A percentile compares a stretch with the other conserved stretches of the same genome.
Conservation (phyloP, 73 alveolate species). For the Paramecium biaurelia region DNA sequence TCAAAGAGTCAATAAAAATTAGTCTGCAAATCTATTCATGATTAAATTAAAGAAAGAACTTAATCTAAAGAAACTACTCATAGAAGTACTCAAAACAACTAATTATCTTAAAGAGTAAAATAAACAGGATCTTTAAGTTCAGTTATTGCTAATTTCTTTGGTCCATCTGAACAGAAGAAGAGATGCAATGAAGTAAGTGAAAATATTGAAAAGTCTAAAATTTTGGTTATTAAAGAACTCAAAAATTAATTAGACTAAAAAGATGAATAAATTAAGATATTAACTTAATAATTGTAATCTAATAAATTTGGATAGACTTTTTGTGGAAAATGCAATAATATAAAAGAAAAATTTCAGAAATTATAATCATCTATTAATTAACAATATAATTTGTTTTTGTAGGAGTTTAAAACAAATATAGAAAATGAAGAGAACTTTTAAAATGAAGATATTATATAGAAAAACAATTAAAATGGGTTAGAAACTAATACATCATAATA, state of each 20-base stretch:
- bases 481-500: neutral
- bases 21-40: slow-evolving; percentile 34
- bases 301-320: neutral
- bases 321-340: neutral
- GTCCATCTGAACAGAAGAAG: neutral
- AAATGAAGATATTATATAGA: neutral
- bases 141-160: neutral
- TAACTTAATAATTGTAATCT: neutral
- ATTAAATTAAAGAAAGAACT: neutral
- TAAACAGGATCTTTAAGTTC: neutral
- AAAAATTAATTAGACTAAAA: neutral
- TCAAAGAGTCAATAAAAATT: neutral
- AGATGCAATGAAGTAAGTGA: neutral
- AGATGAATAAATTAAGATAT: neutral
- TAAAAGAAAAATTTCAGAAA: neutral
- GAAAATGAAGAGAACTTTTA: neutral
- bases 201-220: neutral
- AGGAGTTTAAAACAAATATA: neutral
- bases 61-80: slow-evolving; percentile 17
- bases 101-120: slow-evolving; percentile 11
- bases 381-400: neutral
- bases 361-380: neutral
- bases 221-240: neutral
- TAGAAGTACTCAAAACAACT: neutral
- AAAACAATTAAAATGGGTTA: neutral